A percentile compares a stretch with the other conserved stretches of the same genome.
Conservation (phyloP, 495 filamentous ascomycete species). For the Pyrenula aspistea region DNA sequence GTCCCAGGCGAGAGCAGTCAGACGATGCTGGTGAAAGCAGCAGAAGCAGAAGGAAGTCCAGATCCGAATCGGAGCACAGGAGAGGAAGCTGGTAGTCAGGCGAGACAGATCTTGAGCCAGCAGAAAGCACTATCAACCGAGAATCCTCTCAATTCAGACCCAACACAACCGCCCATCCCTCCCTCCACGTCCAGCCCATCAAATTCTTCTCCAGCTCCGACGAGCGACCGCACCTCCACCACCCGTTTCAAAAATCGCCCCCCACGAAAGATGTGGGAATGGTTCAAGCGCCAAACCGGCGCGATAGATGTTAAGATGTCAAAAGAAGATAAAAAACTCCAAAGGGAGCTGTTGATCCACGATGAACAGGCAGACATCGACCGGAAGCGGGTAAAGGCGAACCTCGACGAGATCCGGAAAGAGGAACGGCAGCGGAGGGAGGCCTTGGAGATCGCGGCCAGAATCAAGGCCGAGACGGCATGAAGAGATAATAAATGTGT, state of each 20-base stretch:
- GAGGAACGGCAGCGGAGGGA: conserved; percentile 54
- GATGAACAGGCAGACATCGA: conserved; percentile 37
- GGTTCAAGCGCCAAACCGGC: conserved; percentile 56
- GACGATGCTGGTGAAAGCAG: conserved; percentile 23
- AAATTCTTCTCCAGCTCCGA: conserved; percentile 14
- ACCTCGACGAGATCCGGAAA: conserved; percentile 41
- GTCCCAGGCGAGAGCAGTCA: conserved; percentile 16
- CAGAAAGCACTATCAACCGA: conserved; percentile 13
- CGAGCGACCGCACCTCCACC: neutral
- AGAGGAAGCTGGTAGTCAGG: neutral
- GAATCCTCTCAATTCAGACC: conserved; percentile 10
- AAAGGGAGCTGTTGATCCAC: conserved; percentile 48
- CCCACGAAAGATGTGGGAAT: conserved; percentile 45
- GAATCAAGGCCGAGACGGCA: conserved; percentile 11
- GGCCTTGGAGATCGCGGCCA: conserved; percentile 34
- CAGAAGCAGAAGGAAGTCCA: conserved; percentile 17
- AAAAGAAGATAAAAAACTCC: conserved; percentile 44
- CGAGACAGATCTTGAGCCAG: neutral
- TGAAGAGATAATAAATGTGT: no score
- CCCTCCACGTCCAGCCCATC: conserved; percentile 10
- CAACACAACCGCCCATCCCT: conserved; percentile 9
- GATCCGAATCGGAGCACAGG: neutral
- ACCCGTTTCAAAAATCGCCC: neutral
- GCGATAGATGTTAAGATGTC: conserved; percentile 48
- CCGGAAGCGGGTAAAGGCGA: conserved; percentile 30